Percentiles rank a stretch among this genome's conserved stretches.
phyloP scores from a whole-genome alignment of 768 basidiomycete genomes.

The Daedalea quercina region DNA sequence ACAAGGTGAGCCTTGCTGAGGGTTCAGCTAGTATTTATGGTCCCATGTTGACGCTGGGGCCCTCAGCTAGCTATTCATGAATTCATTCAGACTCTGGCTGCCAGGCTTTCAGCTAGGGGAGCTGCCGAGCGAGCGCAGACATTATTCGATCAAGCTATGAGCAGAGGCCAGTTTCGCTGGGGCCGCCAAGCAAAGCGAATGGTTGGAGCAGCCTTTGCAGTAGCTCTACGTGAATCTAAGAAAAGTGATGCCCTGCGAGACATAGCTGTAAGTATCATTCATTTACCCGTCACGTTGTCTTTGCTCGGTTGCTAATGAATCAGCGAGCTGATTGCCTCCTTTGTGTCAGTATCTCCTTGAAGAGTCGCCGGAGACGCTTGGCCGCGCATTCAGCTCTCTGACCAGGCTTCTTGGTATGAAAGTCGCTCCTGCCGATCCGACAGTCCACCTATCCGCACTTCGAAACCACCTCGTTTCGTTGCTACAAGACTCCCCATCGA shows the following conservation, averaged over 20 bases:
- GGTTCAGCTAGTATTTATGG: no score
- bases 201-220: slow-evolving; percentile 61
- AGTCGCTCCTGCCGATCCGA: slow-evolving; percentile 50
- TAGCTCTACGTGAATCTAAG: slow-evolving; percentile 66
- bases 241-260: slow-evolving; percentile 63
- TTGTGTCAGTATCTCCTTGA: slow-evolving; percentile 39
- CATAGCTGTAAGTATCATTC: slow-evolving; percentile 43
- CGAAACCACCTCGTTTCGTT: slow-evolving; percentile 39
- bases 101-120: slow-evolving; percentile 52
- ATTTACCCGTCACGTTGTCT: background rate
- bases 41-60: background rate
- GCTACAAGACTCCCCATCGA: slow-evolving; percentile 5
- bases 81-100: slow-evolving; percentile 55
- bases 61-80: slow-evolving; percentile 54
- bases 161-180: slow-evolving; percentile 56
- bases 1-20: slow-evolving; percentile 52
- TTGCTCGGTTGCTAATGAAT: slow-evolving; percentile 10
- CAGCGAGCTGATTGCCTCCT: slow-evolving; percentile 16
- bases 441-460: slow-evolving; percentile 50
- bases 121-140: slow-evolving; percentile 58
- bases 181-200: slow-evolving; percentile 64
- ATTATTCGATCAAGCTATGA: slow-evolving; percentile 66
- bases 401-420: slow-evolving; percentile 45
- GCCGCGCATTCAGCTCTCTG: slow-evolving; percentile 49
- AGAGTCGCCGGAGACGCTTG: slow-evolving; percentile 42